Evolutionary conservation across 2,329 filamentous ascomycete genomes (phyloP).

Genomic region (Coleophoma crateriformis): DNA sequence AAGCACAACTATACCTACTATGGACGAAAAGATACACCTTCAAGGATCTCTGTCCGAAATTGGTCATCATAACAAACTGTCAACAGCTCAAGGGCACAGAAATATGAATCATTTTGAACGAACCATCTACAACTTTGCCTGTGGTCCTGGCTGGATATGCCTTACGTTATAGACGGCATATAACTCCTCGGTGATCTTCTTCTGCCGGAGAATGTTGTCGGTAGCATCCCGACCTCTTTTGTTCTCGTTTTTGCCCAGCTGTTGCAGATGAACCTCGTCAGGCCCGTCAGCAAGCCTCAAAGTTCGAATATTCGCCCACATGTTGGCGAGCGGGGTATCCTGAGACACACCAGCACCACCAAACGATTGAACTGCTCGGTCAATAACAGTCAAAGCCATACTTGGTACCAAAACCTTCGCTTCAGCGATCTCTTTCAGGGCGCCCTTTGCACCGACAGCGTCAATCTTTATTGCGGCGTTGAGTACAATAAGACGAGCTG

Average conservation of each 20-base stretch:
- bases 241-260: conserved; percentile 78
- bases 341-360: conserved; percentile 88
- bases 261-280: conserved; percentile 87
- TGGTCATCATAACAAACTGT: too few relatives aligned
- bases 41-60: too few relatives aligned
- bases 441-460: conserved; percentile 78
- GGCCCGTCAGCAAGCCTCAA: conserved; percentile 87
- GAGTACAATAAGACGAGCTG: conserved; percentile 81
- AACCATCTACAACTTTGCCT: conserved; percentile 24
- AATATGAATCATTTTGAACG: too few relatives aligned
- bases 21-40: too few relatives aligned
- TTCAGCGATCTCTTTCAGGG: conserved; percentile 88
- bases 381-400: conserved; percentile 80
- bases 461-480: conserved; percentile 97
- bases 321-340: conserved; percentile 83
- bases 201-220: conserved; percentile 58
- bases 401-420: conserved; percentile 89
- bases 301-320: conserved; percentile 78
- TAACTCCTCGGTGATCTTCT: conserved; percentile 58
- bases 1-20: too few relatives aligned
- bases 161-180: conserved; percentile 52
- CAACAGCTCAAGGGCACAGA: too few relatives aligned
- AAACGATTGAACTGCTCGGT: conserved; percentile 89
- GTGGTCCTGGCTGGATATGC: conserved; percentile 22
- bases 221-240: conserved; percentile 57